Percentiles rank a stretch among this genome's conserved stretches.
These are phyloP conservation scores for Elsinoe arachidis DNA, from an alignment of 2,329 filamentous ascomycete species.

Conservation along the genomic window DNA sequence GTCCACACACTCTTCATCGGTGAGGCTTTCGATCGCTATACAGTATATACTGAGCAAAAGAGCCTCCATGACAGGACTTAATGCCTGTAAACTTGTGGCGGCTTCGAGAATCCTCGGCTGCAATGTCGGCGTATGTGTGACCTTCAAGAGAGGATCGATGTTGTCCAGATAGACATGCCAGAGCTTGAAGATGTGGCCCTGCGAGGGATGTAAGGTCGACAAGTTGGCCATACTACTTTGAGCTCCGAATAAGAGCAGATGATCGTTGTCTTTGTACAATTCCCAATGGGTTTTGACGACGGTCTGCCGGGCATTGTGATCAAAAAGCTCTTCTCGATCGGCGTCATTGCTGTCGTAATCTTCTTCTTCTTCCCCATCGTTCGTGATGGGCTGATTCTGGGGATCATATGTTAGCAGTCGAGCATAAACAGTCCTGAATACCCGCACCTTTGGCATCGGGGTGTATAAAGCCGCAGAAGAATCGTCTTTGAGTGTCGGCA, in stretches of 20 bases:
- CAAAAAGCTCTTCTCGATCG: neutral
- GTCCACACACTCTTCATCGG: conserved; percentile 44
- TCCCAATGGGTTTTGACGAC: conserved; percentile 41
- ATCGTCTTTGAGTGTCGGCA: too few species aligned
- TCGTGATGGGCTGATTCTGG: neutral
- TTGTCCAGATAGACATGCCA: conserved; percentile 70
- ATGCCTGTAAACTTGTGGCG: conserved; percentile 44
- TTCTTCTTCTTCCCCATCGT: neutral
- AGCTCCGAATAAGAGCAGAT: conserved; percentile 47
- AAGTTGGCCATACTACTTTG: conserved; percentile 36
- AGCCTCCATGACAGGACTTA: conserved; percentile 53
- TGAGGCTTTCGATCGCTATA: conserved; percentile 50
- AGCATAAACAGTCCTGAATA: too few species aligned
- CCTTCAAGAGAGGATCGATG: conserved; percentile 64
- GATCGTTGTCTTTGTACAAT: conserved; percentile 31
- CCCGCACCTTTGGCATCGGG: too few species aligned
- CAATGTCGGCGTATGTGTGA: conserved; percentile 62
- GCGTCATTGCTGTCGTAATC: neutral
- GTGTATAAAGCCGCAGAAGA: too few species aligned
- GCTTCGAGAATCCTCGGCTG: conserved; percentile 58
- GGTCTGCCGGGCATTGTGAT: conserved; percentile 28
- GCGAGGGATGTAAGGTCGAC: conserved; percentile 50
- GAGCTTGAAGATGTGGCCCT: conserved; percentile 58
- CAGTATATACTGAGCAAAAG: conserved; percentile 59
- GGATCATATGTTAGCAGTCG: neutral